phyloP scores from a whole-genome alignment of 73 alveolate genomes.

The Symbiodinium natans region DNA sequence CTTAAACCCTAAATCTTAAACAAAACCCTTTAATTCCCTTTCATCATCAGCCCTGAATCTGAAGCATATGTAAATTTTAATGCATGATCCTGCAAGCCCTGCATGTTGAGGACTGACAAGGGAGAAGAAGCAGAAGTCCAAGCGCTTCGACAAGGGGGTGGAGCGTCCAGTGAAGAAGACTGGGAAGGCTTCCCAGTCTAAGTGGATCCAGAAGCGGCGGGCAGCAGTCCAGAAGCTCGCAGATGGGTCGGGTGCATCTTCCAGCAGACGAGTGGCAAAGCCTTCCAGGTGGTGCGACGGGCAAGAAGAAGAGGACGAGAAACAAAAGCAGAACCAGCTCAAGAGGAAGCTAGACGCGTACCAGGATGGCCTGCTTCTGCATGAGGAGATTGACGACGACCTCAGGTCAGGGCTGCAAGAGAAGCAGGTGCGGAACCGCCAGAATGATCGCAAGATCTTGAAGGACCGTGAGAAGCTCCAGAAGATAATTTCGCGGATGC shows the following conservation, averaged over 20 bases:
- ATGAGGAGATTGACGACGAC: not conserved
- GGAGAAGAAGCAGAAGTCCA: not conserved
- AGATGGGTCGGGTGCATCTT: too few relatives aligned
- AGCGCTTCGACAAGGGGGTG: not conserved
- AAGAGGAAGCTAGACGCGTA: too few relatives aligned
- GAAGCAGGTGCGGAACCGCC: not conserved
- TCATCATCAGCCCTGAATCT: not conserved
- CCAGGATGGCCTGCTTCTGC: not conserved
- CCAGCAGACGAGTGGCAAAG: too few relatives aligned
- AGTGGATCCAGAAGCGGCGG: not conserved
- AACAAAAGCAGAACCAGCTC: not conserved
- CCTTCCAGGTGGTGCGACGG: not conserved
- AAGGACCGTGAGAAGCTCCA: not conserved
- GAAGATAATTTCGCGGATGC: not conserved
- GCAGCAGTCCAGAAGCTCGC: not conserved
- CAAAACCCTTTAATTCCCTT: not conserved
- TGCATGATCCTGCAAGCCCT: too few relatives aligned
- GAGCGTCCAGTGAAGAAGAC: not conserved
- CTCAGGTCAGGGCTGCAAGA: not conserved
- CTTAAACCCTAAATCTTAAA: not conserved
- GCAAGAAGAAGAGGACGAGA: not conserved
- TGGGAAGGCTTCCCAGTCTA: not conserved
- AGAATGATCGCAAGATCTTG: too few relatives aligned
- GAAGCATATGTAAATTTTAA: not conserved
- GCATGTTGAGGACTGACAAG: not conserved